phyloP scores from a whole-genome alignment of 2,329 filamentous ascomycete species.

The Ascochyta rabiei region DNA sequence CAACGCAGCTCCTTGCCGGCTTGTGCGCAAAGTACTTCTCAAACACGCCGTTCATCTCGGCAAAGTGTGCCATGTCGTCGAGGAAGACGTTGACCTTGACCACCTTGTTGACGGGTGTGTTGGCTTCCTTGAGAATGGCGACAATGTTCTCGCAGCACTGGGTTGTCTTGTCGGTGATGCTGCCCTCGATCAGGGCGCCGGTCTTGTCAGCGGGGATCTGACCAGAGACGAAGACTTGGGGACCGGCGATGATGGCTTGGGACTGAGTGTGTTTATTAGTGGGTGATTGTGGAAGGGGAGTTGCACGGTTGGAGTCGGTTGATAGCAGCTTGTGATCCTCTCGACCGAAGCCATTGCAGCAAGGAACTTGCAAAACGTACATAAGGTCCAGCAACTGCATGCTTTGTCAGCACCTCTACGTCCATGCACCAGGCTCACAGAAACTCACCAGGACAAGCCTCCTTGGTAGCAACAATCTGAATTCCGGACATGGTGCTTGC shows the following conservation, averaged over 20 bases:
- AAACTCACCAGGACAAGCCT: conserved; percentile 52
- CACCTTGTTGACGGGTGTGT: conserved; percentile 76
- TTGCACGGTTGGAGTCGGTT: too few relatives aligned
- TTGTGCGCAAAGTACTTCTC: conserved; percentile 81
- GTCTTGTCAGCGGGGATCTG: conserved; percentile 74
- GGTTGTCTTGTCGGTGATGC: conserved; percentile 71
- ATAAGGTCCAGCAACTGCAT: conserved; percentile 51
- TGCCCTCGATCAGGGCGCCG: conserved; percentile 66
- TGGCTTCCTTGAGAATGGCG: conserved; percentile 81
- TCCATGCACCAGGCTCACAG: neutral
- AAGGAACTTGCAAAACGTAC: conserved; percentile 38
- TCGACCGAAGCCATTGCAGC: neutral
- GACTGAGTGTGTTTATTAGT: conserved; percentile 35
- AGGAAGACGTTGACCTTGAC: conserved; percentile 87
- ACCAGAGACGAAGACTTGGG: conserved; percentile 73
- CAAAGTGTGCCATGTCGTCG: conserved; percentile 88
- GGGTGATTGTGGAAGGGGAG: neutral
- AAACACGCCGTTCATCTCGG: conserved; percentile 84
- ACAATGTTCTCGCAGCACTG: conserved; percentile 79
- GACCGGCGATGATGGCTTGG: conserved; percentile 70
- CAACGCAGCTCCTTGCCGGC: conserved; percentile 87
- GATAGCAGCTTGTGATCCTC: too few relatives aligned
- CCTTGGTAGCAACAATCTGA: conserved; percentile 51
- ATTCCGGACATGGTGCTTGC: conserved; percentile 48
- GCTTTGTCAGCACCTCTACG: conserved; percentile 13